Evolutionary conservation across 257 asterid species (phyloP).

Genomic region (Solanum megistacrolobum): DNA sequence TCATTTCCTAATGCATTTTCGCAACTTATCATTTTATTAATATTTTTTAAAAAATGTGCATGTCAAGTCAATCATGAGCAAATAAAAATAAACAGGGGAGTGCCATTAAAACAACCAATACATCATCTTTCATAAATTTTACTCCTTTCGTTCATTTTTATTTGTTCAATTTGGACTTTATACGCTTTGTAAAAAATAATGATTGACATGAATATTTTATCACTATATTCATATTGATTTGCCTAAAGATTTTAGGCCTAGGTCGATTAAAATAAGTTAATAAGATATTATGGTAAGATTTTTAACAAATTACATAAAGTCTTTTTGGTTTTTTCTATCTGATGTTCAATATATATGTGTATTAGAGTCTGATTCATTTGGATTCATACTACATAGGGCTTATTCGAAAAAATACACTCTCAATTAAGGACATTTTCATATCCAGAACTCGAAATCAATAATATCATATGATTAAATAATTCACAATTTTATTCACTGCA

Average conservation of each 20-base stretch:
- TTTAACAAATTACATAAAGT: not conserved
- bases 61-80: not conserved
- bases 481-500: no score
- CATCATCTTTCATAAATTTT: not conserved
- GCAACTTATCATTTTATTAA: not conserved
- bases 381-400: no score
- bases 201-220: not conserved
- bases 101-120: not conserved
- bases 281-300: not conserved
- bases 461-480: no score
- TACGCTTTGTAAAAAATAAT: not conserved
- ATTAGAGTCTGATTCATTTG: not conserved
- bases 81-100: not conserved
- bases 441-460: no score
- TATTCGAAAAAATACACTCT: no score
- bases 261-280: not conserved
- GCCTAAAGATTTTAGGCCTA: not conserved
- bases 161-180: not conserved
- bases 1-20: not conserved
- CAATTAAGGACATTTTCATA: not conserved
- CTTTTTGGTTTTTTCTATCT: not conserved
- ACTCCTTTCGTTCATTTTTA: not conserved
- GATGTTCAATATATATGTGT: no score
- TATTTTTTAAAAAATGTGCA: fast-evolving
- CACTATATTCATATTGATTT: not conserved